Conservation (phyloP, 768 basidiomycete species). For the Lactarius quietus region DNA sequence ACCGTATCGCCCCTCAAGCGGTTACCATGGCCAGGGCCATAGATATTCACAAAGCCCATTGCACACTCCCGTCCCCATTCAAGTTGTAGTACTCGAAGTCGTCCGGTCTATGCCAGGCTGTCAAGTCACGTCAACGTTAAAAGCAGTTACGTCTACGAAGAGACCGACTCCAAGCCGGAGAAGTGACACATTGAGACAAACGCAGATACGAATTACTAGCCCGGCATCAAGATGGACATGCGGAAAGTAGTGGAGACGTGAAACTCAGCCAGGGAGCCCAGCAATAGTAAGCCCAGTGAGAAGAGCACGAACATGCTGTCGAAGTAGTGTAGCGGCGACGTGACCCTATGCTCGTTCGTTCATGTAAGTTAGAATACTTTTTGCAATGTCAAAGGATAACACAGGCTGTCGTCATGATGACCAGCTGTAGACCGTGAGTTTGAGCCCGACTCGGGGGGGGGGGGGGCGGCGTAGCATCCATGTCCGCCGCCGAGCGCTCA, state of each 20-base stretch:
- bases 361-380: not conserved
- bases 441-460: conserved; percentile 8
- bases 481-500: not conserved
- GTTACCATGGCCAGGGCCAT: not conserved
- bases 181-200: not conserved
- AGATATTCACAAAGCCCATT: not conserved
- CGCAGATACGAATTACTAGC: no score
- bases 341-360: not conserved
- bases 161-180: not conserved
- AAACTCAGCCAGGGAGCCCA: not conserved
- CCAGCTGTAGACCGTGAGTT: conserved; percentile 12
- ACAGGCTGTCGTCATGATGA: conserved; percentile 1
- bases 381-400: not conserved
- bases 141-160: not conserved
- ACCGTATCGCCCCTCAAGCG: conserved; percentile 1
- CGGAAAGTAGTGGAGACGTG: no score
- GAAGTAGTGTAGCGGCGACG: no score
- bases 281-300: conserved; percentile 4
- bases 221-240: not conserved
- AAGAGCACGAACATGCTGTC: not conserved
- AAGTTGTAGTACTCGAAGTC: not conserved
- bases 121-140: not conserved
- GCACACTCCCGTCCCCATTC: not conserved
- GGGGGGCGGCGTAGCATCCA: not conserved
- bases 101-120: not conserved